Conservation (phyloP, 225 moss, liverwort and hornwort species). For the Lunularia cruciata region DNA sequence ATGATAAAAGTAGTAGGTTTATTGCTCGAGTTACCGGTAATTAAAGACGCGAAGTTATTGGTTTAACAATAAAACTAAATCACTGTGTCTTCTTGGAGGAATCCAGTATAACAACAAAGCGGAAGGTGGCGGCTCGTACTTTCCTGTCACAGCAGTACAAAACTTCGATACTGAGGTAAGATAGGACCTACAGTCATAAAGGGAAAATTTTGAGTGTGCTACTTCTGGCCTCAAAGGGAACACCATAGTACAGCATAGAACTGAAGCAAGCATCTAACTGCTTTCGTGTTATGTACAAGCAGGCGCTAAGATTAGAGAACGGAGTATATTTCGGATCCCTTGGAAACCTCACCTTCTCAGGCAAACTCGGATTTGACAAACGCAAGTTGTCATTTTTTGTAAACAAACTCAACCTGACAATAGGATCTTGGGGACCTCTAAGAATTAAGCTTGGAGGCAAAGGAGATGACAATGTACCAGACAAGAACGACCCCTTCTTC, state of each 20-base stretch:
- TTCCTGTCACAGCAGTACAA: constrained; percentile 81
- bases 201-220: background rate
- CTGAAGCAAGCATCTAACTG: too few relatives aligned
- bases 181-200: background rate
- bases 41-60: too few relatives aligned
- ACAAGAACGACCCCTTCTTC: constrained; percentile 65
- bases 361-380: constrained; percentile 55
- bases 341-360: constrained; percentile 59
- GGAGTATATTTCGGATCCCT: constrained; percentile 76
- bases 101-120: constrained; percentile 22
- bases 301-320: constrained; percentile 69
- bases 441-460: constrained; percentile 60
- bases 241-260: background rate
- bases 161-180: constrained; percentile 67
- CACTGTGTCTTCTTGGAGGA: background rate
- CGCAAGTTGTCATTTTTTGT: constrained; percentile 68
- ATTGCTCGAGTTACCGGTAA: too few relatives aligned
- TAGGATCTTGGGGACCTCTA: constrained; percentile 69
- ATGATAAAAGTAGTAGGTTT: too few relatives aligned
- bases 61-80: too few relatives aligned
- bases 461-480: constrained; percentile 46
- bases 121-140: constrained; percentile 65
- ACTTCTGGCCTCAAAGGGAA: too few relatives aligned
- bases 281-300: constrained; percentile 5
- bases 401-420: constrained; percentile 58